Percentiles rank a stretch among this genome's conserved stretches.
phyloP scores from a whole-genome alignment of 306 rosid species.

The Rosa multiflora region DNA sequence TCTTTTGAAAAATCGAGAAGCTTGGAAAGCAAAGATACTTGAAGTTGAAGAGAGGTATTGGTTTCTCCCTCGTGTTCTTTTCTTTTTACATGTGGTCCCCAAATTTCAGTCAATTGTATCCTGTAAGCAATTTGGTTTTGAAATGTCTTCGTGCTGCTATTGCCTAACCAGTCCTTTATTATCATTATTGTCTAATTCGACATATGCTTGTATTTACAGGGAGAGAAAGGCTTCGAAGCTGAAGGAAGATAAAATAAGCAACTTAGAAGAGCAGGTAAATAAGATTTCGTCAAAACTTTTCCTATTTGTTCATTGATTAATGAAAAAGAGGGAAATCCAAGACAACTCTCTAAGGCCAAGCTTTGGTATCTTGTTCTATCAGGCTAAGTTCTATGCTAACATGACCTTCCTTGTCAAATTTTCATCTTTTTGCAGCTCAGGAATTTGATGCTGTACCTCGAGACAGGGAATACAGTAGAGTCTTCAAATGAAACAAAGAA shows the following conservation, averaged over 20 bases:
- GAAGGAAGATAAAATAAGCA: constrained; percentile 46
- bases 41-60: constrained; percentile 78
- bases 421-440: constrained; percentile 51
- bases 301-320: not conserved
- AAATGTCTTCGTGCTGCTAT: not conserved
- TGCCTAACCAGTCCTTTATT: not conserved
- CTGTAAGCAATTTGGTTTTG: not conserved
- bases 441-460: constrained; percentile 67
- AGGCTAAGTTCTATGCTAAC: constrained; percentile 19
- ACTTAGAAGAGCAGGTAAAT: constrained; percentile 72
- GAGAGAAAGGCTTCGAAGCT: constrained; percentile 40
- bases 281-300: not conserved
- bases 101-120: not conserved
- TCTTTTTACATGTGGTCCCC: not conserved
- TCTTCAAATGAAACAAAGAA: constrained; percentile 41
- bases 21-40: constrained; percentile 65
- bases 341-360: not conserved
- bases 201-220: constrained; percentile 38
- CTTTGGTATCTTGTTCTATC: not conserved
- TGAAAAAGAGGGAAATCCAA: not conserved
- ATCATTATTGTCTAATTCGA: not conserved
- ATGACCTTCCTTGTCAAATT: constrained; percentile 4
- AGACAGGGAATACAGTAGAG: constrained; percentile 43
- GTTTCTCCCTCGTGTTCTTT: not conserved
- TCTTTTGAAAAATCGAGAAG: constrained; percentile 75